Base-by-base conservation (phyloP, 331 rosid species). In the Pyracantha coccinea region DNA sequence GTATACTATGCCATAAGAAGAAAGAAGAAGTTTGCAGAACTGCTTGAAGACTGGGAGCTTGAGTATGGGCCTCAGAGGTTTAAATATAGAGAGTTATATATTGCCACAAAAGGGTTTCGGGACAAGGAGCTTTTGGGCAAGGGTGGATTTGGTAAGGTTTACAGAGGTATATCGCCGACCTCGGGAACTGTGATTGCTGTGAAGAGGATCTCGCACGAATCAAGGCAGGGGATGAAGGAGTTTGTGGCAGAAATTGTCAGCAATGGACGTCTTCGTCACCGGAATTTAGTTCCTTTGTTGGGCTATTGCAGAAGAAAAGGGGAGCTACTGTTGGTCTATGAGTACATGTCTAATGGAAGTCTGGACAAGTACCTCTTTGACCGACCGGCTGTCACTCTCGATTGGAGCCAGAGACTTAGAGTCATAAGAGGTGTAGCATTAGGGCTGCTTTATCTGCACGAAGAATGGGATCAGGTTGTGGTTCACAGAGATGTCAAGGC, bases 401-500 rank as follows among this genome's bases (percentile, higher is more conserved):
- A 53, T 24, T 85, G 88, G 88, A 20, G n/a, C 14, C 80, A 78
- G 66, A 81, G 88, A 50, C 75, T 75, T 59, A n/a, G 53, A 28
- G 68, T 76, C 14, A 73, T 85, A 19, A 82, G 77, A 45, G 86
- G 80, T 1, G 80, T 82, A 0, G 86, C 88, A 14, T 72, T 79
- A 3, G 88, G 82, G 8, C 17, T 81, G 31, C 57, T 72, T 19
- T 85, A 85, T 57, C 73, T 85, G 1, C 84, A 81, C 33, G 84
- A 85, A 72, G 77, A 63, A 21, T 85, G 83, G 62, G 85, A 81
- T 6, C 72, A 81, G 25, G 80, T 81, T 3, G 86, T 85, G 32
- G 15, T 85, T 79, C 88, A 85, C 47, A 66, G 86, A 20, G 88
- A 85, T 29, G 82, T 81, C 9, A 85, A 85, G 69, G 82, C 86